A percentile compares a stretch with the other conserved stretches of the same genome.
Conservation (phyloP, 148 eudicot species). For the Arctostaphylos glauca region DNA sequence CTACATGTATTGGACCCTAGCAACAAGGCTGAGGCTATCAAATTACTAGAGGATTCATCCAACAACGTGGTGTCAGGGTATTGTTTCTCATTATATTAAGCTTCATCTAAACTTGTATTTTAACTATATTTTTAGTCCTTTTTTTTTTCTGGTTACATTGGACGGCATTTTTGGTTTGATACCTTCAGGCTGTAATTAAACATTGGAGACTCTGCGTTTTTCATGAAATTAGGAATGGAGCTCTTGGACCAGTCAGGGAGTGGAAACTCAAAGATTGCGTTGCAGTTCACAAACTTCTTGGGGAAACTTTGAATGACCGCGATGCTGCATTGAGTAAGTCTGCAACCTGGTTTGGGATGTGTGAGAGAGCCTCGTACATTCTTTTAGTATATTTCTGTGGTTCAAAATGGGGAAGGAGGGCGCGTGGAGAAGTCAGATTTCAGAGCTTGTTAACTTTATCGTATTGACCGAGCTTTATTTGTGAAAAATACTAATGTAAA, state of each 20-base stretch:
- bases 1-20: constrained; percentile 62
- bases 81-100: constrained; percentile 1
- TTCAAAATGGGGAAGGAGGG: not conserved
- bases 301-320: constrained; percentile 43
- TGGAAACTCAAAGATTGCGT: constrained; percentile 79
- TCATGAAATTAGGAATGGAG: constrained; percentile 50
- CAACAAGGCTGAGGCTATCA: constrained; percentile 71
- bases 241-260: constrained; percentile 42
- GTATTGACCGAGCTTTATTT: not conserved
- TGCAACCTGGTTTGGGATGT: not conserved
- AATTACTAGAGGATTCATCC: constrained; percentile 68
- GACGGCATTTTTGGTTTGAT: not conserved
- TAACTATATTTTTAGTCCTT: not conserved
- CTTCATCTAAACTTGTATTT: not conserved
- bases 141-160: not conserved
- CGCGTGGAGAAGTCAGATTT: not conserved
- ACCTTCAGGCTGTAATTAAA: not conserved
- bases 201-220: not conserved
- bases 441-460: not conserved
- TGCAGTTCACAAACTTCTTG: constrained; percentile 74
- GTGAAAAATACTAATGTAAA: not conserved
- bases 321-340: constrained; percentile 80
- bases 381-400: not conserved
- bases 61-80: constrained; percentile 54
- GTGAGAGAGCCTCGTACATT: not conserved